Evolutionary conservation across 2,329 filamentous ascomycete species (phyloP).

Genomic region (Sarocladium brachiariae): DNA sequence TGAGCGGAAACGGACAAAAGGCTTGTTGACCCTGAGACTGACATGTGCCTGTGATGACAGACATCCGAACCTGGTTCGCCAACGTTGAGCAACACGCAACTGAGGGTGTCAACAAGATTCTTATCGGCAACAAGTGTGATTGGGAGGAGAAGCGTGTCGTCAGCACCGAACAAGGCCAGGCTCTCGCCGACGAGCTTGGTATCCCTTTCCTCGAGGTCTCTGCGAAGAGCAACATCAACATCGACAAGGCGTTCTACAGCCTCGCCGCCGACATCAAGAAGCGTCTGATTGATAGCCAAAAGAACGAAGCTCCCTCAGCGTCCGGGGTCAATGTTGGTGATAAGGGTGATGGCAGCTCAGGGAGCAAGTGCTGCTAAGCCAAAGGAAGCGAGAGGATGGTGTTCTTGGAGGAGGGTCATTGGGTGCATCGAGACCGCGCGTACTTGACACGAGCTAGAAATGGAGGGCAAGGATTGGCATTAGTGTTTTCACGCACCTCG

Average conservation of each 20-base stretch:
- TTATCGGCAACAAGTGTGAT: slow-evolving; percentile 99
- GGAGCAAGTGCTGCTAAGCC: slow-evolving; percentile 71
- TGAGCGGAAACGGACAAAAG: no score
- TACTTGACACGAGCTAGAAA: slow-evolving; percentile 1
- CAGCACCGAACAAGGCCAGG: slow-evolving; percentile 86
- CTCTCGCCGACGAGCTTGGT: slow-evolving; percentile 88
- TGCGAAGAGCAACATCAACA: slow-evolving; percentile 99
- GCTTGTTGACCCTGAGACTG: no score
- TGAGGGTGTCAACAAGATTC: slow-evolving; percentile 98
- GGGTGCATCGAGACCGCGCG: not conserved
- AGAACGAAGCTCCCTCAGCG: slow-evolving; percentile 58
- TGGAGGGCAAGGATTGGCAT: slow-evolving; percentile 4
- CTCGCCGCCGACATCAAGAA: slow-evolving; percentile 98
- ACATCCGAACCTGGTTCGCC: slow-evolving; percentile 99
- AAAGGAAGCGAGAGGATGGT: not conserved
- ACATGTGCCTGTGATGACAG: slow-evolving; percentile 44
- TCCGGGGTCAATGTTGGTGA: slow-evolving; percentile 64
- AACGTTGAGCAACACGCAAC: slow-evolving; percentile 98
- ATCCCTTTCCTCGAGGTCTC: slow-evolving; percentile 98
- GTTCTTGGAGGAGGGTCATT: not conserved
- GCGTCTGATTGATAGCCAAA: slow-evolving; percentile 85
- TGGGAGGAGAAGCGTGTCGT: slow-evolving; percentile 99
- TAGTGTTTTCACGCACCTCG: slow-evolving; percentile 3
- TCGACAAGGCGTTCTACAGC: slow-evolving; percentile 96
- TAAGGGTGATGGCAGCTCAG: slow-evolving; percentile 46